These are phyloP conservation scores for Saccharum hybrid DNA, from an alignment of 202 grass and related monocot species.

Conservation along the genomic window DNA sequence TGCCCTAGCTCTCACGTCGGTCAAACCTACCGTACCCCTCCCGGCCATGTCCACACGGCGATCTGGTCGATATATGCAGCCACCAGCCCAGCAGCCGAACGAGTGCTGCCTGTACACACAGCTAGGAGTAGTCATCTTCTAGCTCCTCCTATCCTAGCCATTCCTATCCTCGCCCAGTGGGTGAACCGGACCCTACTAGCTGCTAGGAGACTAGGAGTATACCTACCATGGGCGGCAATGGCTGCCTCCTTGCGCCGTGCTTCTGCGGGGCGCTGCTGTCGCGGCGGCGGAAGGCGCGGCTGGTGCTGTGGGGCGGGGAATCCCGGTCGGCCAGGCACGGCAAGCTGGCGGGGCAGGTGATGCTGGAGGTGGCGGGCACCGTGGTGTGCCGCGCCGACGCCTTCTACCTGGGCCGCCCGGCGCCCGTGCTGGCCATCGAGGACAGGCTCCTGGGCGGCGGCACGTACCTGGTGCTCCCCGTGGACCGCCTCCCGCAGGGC, in stretches of 20 bases:
- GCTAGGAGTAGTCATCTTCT: not conserved
- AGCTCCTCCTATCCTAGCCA: not conserved
- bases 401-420: conserved; percentile 68
- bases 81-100: not conserved
- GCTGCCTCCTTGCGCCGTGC: conserved; percentile 33
- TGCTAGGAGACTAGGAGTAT: too few relatives aligned
- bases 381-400: conserved; percentile 72
- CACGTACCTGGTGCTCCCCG: conserved; percentile 80
- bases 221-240: not conserved
- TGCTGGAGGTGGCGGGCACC: conserved; percentile 65
- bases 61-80: not conserved
- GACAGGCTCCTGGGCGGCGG: conserved; percentile 57
- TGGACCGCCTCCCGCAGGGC: conserved; percentile 65
- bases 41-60: not conserved
- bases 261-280: not conserved
- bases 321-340: conserved; percentile 31
- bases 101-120: conserved; percentile 9
- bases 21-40: conserved; percentile 37
- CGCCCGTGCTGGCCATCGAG: conserved; percentile 73
- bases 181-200: too few relatives aligned
- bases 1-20: not conserved
- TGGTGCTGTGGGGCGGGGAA: conserved; percentile 83
- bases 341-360: conserved; percentile 62
- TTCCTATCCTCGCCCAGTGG: too few relatives aligned
- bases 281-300: conserved; percentile 39